These are phyloP conservation scores for Aureobasidium namibiae DNA, from an alignment of 2,329 filamentous ascomycete species.

Conservation along the genomic window DNA sequence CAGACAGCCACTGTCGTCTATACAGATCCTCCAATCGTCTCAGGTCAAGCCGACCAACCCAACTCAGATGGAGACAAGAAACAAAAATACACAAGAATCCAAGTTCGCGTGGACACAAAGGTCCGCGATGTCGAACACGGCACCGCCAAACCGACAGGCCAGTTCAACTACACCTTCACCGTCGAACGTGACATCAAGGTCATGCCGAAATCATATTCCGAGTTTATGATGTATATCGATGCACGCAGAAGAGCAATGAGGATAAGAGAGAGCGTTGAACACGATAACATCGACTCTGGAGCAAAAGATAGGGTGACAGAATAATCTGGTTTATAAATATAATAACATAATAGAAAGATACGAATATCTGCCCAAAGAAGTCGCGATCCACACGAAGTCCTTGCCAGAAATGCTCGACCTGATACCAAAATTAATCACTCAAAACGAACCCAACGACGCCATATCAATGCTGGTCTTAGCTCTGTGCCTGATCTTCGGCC, in stretches of 20 bases:
- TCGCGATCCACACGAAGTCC: not conserved
- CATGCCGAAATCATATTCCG: conserved; percentile 55
- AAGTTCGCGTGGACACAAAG: conserved; percentile 63
- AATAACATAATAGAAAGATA: not conserved
- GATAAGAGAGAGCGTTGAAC: conserved; percentile 36
- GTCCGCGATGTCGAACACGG: conserved; percentile 66
- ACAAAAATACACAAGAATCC: conserved; percentile 49
- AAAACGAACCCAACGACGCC: no score
- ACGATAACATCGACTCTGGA: conserved; percentile 23
- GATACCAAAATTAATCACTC: not conserved
- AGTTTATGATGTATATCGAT: conserved; percentile 59
- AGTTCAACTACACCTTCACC: conserved; percentile 68
- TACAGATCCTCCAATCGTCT: conserved; percentile 52
- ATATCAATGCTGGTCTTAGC: no score
- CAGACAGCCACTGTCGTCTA: conserved; percentile 65
- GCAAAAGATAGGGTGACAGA: conserved; percentile 24
- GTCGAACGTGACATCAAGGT: conserved; percentile 58
- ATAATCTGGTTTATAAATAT: conserved; percentile 12
- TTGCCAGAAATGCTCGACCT: not conserved
- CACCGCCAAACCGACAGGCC: conserved; percentile 58
- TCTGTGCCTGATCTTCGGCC: no score
- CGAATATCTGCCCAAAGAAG: not conserved
- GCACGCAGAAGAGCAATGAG: conserved; percentile 48
- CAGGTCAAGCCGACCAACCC: conserved; percentile 27
- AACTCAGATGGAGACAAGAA: conserved; percentile 26